Percentiles rank a stretch among this genome's conserved stretches.
Evolutionary conservation across 108 stramenopile species (phyloP).

Genomic region (Schizochytrium sp.): DNA sequence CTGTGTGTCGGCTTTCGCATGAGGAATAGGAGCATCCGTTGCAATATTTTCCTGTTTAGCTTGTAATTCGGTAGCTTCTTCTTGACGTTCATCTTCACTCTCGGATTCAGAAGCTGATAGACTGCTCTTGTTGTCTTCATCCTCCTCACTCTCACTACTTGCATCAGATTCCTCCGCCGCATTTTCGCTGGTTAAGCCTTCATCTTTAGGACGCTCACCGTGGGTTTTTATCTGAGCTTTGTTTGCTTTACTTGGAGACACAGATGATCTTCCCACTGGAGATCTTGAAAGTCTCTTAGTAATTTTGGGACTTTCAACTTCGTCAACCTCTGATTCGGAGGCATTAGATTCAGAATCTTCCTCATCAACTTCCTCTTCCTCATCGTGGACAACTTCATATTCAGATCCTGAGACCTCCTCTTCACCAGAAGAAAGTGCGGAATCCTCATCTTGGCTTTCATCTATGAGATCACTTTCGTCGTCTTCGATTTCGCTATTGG

Average conservation of each 20-base stretch:
- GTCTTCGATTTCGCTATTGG: neutral
- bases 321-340: neutral
- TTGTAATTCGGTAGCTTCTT: neutral
- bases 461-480: neutral
- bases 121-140: neutral
- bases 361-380: constrained; percentile 12
- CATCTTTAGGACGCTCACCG: neutral
- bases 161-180: neutral
- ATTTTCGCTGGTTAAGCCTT: neutral
- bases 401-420: neutral
- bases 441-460: neutral
- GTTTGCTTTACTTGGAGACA: neutral
- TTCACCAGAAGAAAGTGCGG: neutral
- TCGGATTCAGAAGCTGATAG: constrained; percentile 8
- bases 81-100: neutral
- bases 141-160: neutral
- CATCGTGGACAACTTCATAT: neutral
- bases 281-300: neutral
- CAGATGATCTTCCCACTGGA: neutral
- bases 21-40: neutral
- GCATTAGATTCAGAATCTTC: neutral
- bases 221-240: too few species aligned
- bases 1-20: neutral
- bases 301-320: neutral
- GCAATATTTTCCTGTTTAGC: neutral